Conservation (phyloP, 2,329 filamentous ascomycete genomes). For the Stachybotrys elegans region DNA sequence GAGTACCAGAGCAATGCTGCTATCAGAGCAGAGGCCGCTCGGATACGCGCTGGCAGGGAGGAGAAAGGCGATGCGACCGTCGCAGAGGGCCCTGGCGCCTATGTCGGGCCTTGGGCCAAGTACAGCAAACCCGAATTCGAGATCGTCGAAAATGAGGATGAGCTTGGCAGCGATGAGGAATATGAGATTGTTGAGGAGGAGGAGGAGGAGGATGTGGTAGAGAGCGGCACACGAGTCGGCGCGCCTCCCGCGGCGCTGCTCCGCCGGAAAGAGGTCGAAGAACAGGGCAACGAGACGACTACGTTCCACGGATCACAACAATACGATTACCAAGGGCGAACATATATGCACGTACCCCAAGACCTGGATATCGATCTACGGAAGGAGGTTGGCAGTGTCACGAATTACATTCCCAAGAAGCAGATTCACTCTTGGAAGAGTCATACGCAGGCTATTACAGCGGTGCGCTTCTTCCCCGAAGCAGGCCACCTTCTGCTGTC, state of each 20-base stretch:
- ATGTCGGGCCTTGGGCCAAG: conserved; percentile 91
- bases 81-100: conserved; percentile 80
- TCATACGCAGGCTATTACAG: conserved; percentile 79
- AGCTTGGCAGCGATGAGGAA: conserved; percentile 74
- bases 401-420: conserved; percentile 95
- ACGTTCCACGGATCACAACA: conserved; percentile 80
- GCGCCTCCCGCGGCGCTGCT: conserved; percentile 51
- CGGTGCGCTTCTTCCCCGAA: conserved; percentile 80
- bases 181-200: conserved; percentile 75
- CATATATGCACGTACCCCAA: conserved; percentile 96
- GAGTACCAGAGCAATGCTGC: conserved; percentile 50
- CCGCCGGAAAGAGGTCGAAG: conserved; percentile 53
- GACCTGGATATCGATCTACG: conserved; percentile 81
- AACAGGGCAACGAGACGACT: conserved; percentile 69
- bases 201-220: conserved; percentile 63
- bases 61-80: conserved; percentile 78
- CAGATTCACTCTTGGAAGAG: conserved; percentile 84
- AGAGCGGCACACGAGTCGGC: conserved; percentile 56
- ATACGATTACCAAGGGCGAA: conserved; percentile 90
- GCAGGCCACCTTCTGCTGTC: conserved; percentile 87
- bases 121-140: conserved; percentile 72
- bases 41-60: conserved; percentile 70
- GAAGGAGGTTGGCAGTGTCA: conserved; percentile 73
- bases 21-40: conserved; percentile 66
- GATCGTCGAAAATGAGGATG: conserved; percentile 66